Percentiles rank a stretch among this genome's conserved stretches.
phyloP scores from a whole-genome alignment of 805 yeast species.

The Nakazawaea sp. region DNA sequence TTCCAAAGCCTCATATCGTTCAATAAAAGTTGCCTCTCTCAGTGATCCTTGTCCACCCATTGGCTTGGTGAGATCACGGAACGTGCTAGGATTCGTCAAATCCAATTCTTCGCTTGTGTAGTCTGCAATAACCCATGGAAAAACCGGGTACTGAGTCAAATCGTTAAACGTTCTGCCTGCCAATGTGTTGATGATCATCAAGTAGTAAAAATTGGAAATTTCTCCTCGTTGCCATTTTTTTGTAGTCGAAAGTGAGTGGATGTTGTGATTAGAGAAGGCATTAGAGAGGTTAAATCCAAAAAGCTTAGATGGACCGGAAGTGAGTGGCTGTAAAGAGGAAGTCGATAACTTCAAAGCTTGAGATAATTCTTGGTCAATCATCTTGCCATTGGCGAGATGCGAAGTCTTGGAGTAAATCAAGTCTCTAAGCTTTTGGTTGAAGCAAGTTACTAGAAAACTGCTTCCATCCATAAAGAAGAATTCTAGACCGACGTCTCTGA shows the following conservation, averaged over 20 bases:
- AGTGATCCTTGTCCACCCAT: conserved; percentile 80
- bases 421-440: conserved; percentile 48
- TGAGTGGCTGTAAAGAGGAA: neutral
- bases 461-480: conserved; percentile 69
- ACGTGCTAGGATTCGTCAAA: conserved; percentile 51
- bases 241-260: conserved; percentile 42
- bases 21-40: conserved; percentile 58
- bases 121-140: conserved; percentile 88
- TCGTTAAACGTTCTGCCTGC: conserved; percentile 91
- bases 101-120: conserved; percentile 69
- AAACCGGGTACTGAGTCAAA: conserved; percentile 83
- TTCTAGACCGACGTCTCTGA: conserved; percentile 79
- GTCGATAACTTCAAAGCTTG: conserved; percentile 43
- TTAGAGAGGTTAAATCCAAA: conserved; percentile 24
- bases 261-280: conserved; percentile 30
- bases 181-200: conserved; percentile 72
- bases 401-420: conserved; percentile 42
- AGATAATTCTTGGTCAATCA: conserved; percentile 47
- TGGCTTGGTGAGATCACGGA: conserved; percentile 75
- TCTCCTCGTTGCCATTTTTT: conserved; percentile 71
- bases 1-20: conserved; percentile 64
- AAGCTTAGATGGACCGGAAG: conserved; percentile 7
- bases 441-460: conserved; percentile 61
- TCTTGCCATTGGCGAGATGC: conserved; percentile 39
- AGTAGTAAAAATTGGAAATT: conserved; percentile 75